Percentiles rank a stretch among this genome's conserved stretches.
Conservation (phyloP, 352 stramenopile species). For the Aphanomyces cochlioides region DNA sequence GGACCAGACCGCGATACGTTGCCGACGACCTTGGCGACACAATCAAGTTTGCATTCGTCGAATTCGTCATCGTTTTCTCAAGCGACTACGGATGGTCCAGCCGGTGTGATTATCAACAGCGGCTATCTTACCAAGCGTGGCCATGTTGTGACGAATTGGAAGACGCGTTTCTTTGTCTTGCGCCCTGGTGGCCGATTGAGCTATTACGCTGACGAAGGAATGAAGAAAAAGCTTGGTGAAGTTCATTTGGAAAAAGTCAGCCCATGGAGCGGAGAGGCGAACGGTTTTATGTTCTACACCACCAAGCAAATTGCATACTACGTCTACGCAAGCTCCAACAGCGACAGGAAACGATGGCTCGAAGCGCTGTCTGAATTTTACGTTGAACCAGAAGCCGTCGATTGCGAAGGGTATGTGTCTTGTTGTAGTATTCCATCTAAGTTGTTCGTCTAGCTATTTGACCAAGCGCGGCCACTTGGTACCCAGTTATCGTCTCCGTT, state of each 20-base stretch:
- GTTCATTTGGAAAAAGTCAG: slow-evolving; percentile 84
- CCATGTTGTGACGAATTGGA: slow-evolving; percentile 88
- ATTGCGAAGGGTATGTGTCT: slow-evolving; percentile 66
- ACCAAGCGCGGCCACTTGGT: slow-evolving; percentile 83
- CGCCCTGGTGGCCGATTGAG: slow-evolving; percentile 68
- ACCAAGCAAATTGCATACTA: slow-evolving; percentile 88
- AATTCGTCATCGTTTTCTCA: slow-evolving; percentile 7
- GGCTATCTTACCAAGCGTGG: slow-evolving; percentile 84
- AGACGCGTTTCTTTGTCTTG: slow-evolving; percentile 86
- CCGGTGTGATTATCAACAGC: slow-evolving; percentile 14
- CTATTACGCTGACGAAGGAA: slow-evolving; percentile 82
- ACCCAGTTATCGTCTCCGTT: slow-evolving; percentile 78
- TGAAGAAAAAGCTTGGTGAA: slow-evolving; percentile 79
- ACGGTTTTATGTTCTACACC: slow-evolving; percentile 89
- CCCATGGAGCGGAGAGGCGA: slow-evolving; percentile 75
- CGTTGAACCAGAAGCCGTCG: slow-evolving; percentile 79
- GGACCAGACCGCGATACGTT: neutral
- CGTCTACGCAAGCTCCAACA: slow-evolving; percentile 80
- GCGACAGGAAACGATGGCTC: slow-evolving; percentile 71
- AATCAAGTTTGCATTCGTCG: slow-evolving; percentile 11
- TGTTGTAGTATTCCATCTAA: neutral
- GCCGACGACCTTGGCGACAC: neutral
- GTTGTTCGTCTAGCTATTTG: slow-evolving; percentile 35
- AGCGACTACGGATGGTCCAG: neutral
- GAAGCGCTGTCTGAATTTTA: slow-evolving; percentile 81